phyloP scores from a whole-genome alignment of 148 eudicot species.

The Rhododendron vialii region DNA sequence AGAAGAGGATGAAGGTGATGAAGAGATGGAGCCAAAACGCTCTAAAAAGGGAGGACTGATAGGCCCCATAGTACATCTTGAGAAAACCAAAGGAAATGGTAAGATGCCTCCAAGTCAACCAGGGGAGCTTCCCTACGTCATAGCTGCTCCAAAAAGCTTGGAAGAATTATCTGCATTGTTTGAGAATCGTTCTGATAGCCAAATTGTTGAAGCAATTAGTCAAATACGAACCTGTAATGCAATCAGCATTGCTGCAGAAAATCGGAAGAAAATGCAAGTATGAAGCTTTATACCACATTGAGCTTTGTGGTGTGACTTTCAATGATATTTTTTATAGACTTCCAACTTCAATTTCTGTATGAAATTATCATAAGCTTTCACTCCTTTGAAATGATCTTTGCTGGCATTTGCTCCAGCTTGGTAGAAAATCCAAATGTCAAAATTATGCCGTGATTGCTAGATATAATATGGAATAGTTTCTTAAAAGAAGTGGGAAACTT shows the following conservation, averaged over 20 bases:
- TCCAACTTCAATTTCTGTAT: neutral
- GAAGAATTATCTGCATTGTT: conserved; percentile 59
- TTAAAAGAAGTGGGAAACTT: neutral
- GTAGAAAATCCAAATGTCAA: neutral
- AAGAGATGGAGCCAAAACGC: conserved; percentile 17
- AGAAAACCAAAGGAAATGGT: conserved; percentile 22
- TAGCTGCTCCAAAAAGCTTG: conserved; percentile 71
- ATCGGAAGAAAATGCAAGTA: conserved; percentile 90
- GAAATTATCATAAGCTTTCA: neutral
- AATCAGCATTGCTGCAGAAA: conserved; percentile 76
- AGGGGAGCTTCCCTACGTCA: conserved; percentile 76
- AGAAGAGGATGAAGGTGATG: too few relatives aligned
- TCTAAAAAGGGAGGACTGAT: conserved; percentile 27
- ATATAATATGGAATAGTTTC: neutral
- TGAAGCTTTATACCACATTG: conserved; percentile 19
- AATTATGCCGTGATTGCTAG: neutral
- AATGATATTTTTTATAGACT: neutral
- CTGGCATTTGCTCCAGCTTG: neutral
- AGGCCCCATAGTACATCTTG: conserved; percentile 5
- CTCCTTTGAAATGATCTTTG: too few relatives aligned
- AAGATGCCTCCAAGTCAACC: conserved; percentile 20
- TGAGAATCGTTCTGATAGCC: conserved; percentile 56
- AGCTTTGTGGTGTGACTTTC: neutral
- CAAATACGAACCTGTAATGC: conserved; percentile 75
- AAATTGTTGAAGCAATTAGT: conserved; percentile 69